Evolutionary conservation across 2,329 filamentous ascomycete genomes (phyloP).

Genomic region (Fusarium citri): DNA sequence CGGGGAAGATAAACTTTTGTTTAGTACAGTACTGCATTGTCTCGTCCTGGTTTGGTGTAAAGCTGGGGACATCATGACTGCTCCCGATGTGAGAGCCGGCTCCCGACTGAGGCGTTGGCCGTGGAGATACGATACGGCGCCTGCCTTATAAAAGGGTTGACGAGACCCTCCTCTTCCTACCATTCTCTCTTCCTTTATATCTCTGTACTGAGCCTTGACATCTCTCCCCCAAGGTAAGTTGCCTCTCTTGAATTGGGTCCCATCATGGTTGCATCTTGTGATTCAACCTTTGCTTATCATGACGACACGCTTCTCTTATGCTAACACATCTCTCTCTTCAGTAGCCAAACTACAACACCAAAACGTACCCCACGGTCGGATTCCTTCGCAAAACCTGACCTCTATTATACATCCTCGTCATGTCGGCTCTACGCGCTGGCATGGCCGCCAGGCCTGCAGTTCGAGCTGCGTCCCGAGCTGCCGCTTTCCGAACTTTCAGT

Average conservation of each 20-base stretch:
- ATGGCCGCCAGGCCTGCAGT: slow-evolving; percentile 41
- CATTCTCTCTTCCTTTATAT: background rate
- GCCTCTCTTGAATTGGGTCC: background rate
- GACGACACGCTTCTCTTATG: slow-evolving; percentile 19
- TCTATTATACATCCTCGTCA: slow-evolving; percentile 32
- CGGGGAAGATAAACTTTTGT: slow-evolving; percentile 35
- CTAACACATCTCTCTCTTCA: background rate
- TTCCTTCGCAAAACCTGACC: background rate
- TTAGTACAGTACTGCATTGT: slow-evolving; percentile 1
- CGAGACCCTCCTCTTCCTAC: slow-evolving; percentile 3
- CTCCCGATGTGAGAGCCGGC: slow-evolving; percentile 15
- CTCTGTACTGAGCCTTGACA: background rate
- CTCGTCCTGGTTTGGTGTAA: background rate
- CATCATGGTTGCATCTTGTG: slow-evolving; percentile 13
- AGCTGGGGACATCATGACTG: slow-evolving; percentile 35
- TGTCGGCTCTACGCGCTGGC: slow-evolving; percentile 49
- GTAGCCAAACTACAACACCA: background rate
- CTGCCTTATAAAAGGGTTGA: slow-evolving; percentile 28
- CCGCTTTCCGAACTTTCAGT: slow-evolving; percentile 42
- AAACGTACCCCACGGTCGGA: slow-evolving; percentile 1
- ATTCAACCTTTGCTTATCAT: slow-evolving; percentile 24
- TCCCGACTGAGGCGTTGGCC: slow-evolving; percentile 15
- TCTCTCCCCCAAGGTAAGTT: slow-evolving; percentile 24
- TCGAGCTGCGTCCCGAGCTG: slow-evolving; percentile 28
- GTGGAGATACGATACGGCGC: slow-evolving; percentile 12